phyloP scores from a whole-genome alignment of 352 stramenopile species.

The Globisporangium spiculum region DNA sequence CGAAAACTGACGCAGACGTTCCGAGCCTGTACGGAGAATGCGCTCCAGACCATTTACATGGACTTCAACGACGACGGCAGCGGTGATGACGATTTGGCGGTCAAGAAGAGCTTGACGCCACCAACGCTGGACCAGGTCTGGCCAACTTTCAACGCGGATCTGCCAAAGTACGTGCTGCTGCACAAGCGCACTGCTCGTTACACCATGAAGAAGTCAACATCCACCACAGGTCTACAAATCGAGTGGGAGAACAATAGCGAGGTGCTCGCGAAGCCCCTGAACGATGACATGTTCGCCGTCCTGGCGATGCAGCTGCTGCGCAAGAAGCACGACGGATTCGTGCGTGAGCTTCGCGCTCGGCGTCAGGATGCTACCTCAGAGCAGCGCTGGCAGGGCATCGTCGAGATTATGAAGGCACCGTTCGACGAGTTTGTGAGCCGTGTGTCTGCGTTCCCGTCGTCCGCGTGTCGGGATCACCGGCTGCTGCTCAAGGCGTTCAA shows the following conservation, averaged over 20 bases:
- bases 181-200: slow-evolving; percentile 60
- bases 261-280: slow-evolving; percentile 24
- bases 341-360: slow-evolving; percentile 37
- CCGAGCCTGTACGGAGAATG: slow-evolving; percentile 28
- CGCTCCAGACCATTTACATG: slow-evolving; percentile 27
- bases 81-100: neutral
- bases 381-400: slow-evolving; percentile 34
- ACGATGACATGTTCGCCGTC: slow-evolving; percentile 20
- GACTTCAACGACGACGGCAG: slow-evolving; percentile 9
- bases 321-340: slow-evolving; percentile 51
- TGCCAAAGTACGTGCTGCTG: slow-evolving; percentile 57
- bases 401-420: slow-evolving; percentile 27
- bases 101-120: neutral
- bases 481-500: slow-evolving; percentile 52
- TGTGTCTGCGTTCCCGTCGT: slow-evolving; percentile 23
- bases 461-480: slow-evolving; percentile 33
- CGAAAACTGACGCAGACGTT: slow-evolving; percentile 31
- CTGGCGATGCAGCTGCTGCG: slow-evolving; percentile 45
- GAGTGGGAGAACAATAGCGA: slow-evolving; percentile 35
- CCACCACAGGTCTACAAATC: slow-evolving; percentile 9
- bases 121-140: slow-evolving; percentile 41
- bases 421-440: slow-evolving; percentile 30
- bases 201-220: slow-evolving; percentile 16
- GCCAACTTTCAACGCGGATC: slow-evolving; percentile 36
- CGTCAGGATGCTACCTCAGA: slow-evolving; percentile 35